Evolutionary conservation across 352 stramenopile genomes (phyloP).

Genomic region (Phytophthora fragariaefolia): DNA sequence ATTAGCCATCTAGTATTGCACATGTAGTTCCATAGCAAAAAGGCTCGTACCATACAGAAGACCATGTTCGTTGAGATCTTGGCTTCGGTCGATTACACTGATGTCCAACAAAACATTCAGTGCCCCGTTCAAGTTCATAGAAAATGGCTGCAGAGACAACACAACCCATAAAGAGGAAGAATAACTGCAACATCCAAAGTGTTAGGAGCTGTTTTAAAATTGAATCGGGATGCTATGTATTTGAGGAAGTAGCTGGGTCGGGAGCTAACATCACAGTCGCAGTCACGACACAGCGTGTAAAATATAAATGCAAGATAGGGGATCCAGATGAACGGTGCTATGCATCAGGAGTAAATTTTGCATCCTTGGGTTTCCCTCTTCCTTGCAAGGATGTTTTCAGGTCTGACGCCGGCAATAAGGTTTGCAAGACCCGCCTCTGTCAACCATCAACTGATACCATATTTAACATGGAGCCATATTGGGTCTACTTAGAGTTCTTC

Average conservation of each 20-base stretch:
- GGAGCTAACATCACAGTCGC: constrained; percentile 11
- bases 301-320: constrained; percentile 38
- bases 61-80: constrained; percentile 40
- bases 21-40: neutral
- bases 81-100: constrained; percentile 14
- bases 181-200: constrained; percentile 49
- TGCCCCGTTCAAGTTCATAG: constrained; percentile 59
- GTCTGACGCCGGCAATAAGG: constrained; percentile 8
- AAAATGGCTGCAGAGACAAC: constrained; percentile 49
- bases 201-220: too few relatives aligned
- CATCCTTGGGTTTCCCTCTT: constrained; percentile 29
- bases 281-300: constrained; percentile 27
- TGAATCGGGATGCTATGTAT: constrained; percentile 46
- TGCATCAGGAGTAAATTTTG: constrained; percentile 41
- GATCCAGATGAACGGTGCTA: constrained; percentile 35
- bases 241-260: constrained; percentile 17
- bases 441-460: constrained; percentile 39
- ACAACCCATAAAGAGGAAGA: constrained; percentile 59
- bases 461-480: constrained; percentile 57
- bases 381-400: constrained; percentile 40
- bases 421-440: constrained; percentile 57
- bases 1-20: neutral
- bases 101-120: constrained; percentile 47
- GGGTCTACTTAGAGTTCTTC: constrained; percentile 58
- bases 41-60: constrained; percentile 29